Evolutionary conservation across 2,329 filamentous ascomycete genomes (phyloP).

Genomic region (Aureobasidium namibiae): DNA sequence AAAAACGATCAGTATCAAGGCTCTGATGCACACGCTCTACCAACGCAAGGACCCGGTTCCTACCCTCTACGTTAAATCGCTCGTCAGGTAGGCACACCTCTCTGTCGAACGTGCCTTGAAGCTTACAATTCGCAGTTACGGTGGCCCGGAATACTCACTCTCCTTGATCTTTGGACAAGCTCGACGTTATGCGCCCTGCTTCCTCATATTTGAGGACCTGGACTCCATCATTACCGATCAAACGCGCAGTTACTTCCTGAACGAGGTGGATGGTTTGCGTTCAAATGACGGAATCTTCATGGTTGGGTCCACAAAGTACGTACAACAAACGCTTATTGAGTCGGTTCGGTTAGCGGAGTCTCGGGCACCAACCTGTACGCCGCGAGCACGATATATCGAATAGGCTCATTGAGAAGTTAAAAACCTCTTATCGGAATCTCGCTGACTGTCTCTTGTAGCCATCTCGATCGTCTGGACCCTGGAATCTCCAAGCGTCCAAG

Average conservation of each 20-base stretch:
- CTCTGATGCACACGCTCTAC: constrained; percentile 58
- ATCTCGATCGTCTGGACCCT: constrained; percentile 31
- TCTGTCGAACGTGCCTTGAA: background rate
- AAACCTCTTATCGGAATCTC: background rate
- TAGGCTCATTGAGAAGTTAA: background rate
- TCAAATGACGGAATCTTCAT: constrained; percentile 35
- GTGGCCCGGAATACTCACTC: constrained; percentile 48
- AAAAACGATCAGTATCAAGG: constrained; percentile 64
- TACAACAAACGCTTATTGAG: background rate
- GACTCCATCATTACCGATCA: constrained; percentile 31
- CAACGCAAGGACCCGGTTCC: constrained; percentile 46
- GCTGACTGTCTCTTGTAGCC: constrained; percentile 6
- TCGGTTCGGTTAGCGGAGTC: background rate
- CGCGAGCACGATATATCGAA: background rate
- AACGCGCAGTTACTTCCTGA: constrained; percentile 33
- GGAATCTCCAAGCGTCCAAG: constrained; percentile 38
- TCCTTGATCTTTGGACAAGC: constrained; percentile 33
- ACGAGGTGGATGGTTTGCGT: constrained; percentile 35
- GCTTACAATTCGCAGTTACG: constrained; percentile 3
- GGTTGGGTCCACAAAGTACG: constrained; percentile 32
- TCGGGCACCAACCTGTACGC: background rate
- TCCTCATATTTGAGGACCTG: constrained; percentile 35
- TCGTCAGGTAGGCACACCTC: constrained; percentile 19
- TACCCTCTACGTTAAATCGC: constrained; percentile 54
- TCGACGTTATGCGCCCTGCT: constrained; percentile 30